These are phyloP conservation scores for Goffeauzyma gilvescens DNA, from an alignment of 768 basidiomycete species.

Conservation along the genomic window DNA sequence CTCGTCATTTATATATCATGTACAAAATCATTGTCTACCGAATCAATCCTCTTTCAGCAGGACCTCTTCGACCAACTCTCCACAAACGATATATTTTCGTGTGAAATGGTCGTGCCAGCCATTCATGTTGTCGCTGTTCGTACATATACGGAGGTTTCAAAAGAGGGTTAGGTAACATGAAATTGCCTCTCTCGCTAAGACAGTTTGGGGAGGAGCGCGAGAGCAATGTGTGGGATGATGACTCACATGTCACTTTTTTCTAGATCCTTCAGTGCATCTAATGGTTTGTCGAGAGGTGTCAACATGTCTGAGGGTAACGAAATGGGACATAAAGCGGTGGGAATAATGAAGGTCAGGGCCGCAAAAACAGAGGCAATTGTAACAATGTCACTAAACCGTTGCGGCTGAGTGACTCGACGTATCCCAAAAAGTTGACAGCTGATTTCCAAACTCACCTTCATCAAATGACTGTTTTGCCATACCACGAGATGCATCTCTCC, in stretches of 20 bases:
- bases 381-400: background rate
- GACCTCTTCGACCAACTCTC: conserved; percentile 62
- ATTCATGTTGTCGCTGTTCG: conserved; percentile 69
- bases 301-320: conserved; percentile 51
- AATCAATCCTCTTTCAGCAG: no score
- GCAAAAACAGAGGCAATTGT: background rate
- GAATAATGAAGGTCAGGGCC: background rate
- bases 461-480: conserved; percentile 98
- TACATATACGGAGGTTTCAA: background rate
- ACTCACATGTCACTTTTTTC: conserved; percentile 62
- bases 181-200: no score
- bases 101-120: conserved; percentile 90
- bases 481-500: conserved; percentile 81
- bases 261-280: conserved; percentile 68
- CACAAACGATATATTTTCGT: conserved; percentile 79
- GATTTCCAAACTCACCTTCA: conserved; percentile 41
- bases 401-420: background rate
- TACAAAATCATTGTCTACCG: no score
- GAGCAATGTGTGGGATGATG: background rate
- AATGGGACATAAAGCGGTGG: background rate
- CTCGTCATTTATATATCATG: no score
- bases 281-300: conserved; percentile 62
- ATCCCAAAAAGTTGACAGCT: background rate
- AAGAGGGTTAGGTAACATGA: background rate
- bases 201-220: background rate